Conservation (phyloP, 2,329 filamentous ascomycete species). For the Aspergillus carbonarius region DNA sequence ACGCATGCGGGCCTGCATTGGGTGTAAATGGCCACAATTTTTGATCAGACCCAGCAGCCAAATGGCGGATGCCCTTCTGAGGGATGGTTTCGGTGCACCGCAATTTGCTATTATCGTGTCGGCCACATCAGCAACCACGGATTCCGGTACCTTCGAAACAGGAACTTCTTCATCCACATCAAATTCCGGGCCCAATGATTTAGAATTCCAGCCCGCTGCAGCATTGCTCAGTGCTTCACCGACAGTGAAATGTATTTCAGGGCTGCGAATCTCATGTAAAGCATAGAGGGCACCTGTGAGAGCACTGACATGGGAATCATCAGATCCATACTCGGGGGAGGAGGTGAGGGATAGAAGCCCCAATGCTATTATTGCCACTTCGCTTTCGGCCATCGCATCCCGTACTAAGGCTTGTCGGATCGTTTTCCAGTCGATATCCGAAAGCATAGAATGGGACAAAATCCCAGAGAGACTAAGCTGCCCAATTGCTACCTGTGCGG, state of each 20-base stretch:
- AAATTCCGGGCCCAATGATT: conserved; percentile 69
- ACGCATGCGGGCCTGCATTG: conserved; percentile 71
- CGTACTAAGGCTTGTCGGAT: conserved; percentile 64
- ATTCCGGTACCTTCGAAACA: conserved; percentile 35
- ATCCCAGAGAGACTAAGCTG: conserved; percentile 62
- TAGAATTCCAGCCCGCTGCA: conserved; percentile 78
- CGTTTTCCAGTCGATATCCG: conserved; percentile 37
- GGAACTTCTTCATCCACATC: conserved; percentile 65
- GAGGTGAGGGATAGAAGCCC: conserved; percentile 71
- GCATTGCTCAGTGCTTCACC: conserved; percentile 83
- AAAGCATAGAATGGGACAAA: conserved; percentile 39
- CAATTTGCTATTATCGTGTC: conserved; percentile 75
- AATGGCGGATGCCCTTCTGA: conserved; percentile 89
- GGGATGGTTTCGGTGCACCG: conserved; percentile 79
- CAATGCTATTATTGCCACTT: conserved; percentile 76
- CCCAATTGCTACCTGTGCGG: conserved; percentile 58
- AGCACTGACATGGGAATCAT: conserved; percentile 38
- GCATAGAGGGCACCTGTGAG: conserved; percentile 70
- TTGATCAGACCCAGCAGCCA: conserved; percentile 93
- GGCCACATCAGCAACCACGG: conserved; percentile 57
- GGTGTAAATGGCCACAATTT: conserved; percentile 75
- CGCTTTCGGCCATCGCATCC: conserved; percentile 76
- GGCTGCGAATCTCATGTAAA: conserved; percentile 79
- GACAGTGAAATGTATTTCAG: conserved; percentile 85
- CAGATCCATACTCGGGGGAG: conserved; percentile 37